Percentiles rank a stretch among this genome's conserved stretches.
phyloP scores from a whole-genome alignment of 169 alveolate genomes.

The Plasmodium relictum region DNA sequence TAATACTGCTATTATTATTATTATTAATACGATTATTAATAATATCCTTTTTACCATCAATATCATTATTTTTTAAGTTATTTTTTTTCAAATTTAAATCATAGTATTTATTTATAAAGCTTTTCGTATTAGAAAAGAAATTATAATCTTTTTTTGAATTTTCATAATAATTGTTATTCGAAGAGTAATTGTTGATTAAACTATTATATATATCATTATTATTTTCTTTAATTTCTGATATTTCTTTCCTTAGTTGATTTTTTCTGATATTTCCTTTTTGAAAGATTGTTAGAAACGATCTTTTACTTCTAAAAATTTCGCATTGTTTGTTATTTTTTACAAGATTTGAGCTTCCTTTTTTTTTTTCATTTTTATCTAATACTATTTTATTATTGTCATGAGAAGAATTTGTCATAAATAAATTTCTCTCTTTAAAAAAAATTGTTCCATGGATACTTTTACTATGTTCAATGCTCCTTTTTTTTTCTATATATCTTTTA shows the following conservation, averaged over 20 bases:
- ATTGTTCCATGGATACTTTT: conserved; percentile 20
- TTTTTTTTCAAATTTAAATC: not conserved
- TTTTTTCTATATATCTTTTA: conserved; percentile 1
- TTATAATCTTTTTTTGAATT: not conserved
- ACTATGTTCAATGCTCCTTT: not conserved
- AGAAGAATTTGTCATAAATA: not conserved
- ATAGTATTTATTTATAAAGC: not conserved
- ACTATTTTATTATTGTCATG: not conserved
- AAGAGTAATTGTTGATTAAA: not conserved
- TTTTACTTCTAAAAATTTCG: not conserved
- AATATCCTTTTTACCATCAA: not conserved
- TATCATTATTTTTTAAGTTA: not conserved
- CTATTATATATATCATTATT: not conserved
- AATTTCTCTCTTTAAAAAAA: not conserved
- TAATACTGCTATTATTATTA: not conserved
- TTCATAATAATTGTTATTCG: not conserved
- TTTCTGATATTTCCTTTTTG: not conserved
- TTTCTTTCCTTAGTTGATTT: not conserved
- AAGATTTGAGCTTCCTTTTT: not conserved
- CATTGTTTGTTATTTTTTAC: not conserved
- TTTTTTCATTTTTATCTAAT: not conserved
- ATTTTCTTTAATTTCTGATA: not conserved
- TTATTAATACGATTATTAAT: not conserved
- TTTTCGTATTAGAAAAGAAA: not conserved
- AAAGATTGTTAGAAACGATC: not conserved